A percentile compares a stretch with the other conserved stretches of the same genome.
phyloP scores from a whole-genome alignment of 345 rosid species.

The Syzygium jambos region DNA sequence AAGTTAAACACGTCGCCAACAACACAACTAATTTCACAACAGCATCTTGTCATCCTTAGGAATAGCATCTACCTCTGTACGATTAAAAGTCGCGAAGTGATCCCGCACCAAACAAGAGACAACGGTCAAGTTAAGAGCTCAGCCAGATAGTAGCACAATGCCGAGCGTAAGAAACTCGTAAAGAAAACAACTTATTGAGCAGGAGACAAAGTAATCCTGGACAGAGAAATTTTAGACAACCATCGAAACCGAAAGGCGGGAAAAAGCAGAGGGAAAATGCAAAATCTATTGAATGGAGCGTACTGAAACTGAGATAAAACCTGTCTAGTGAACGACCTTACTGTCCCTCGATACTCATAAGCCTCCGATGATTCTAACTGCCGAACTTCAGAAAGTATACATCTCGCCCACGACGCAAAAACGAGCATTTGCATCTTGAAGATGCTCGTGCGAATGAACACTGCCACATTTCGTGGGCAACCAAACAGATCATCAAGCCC shows the following conservation, averaged over 20 bases:
- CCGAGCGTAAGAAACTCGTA: not conserved
- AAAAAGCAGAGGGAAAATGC: not conserved
- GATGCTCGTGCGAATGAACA: no score
- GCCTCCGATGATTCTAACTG: no score
- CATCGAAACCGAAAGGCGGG: not conserved
- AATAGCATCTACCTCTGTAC: no score
- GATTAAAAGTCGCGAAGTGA: not conserved
- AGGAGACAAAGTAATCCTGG: slow-evolving; percentile 55
- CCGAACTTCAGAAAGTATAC: no score
- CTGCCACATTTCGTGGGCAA: no score
- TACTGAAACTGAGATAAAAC: not conserved
- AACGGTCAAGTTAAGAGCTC: not conserved
- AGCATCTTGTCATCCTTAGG: not conserved
- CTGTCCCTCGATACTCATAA: no score
- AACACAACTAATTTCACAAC: not conserved
- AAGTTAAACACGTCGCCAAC: not conserved
- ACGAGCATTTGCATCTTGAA: no score
- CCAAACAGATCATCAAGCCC: no score
- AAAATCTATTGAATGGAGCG: not conserved
- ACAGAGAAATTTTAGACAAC: not conserved
- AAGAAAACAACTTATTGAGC: not conserved
- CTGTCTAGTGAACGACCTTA: not conserved
- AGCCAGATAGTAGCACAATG: not conserved
- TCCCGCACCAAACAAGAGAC: not conserved
- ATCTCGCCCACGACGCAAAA: no score